Evolutionary conservation across 176 grass and related monocot species (phyloP), one percentile per base, ranked within the genome.

Genomic region (Cenchrus fungigraminus): DNA sequence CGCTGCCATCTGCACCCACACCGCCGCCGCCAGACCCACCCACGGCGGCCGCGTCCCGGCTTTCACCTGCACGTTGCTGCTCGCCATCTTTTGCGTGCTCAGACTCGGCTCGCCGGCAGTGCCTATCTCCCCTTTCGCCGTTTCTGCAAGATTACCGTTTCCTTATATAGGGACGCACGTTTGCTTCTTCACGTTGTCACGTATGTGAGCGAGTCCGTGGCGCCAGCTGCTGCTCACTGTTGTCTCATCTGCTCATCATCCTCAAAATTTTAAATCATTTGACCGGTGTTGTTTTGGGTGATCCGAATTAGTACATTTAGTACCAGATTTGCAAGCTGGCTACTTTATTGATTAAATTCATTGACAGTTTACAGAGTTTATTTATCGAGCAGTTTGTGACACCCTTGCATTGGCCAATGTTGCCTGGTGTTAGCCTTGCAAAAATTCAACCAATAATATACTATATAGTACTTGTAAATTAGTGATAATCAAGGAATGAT

Each of bases 1-100:
- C 5, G 90, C 93, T 2, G 87, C 87, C 78, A 95, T 88, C 88
- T 88, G 87, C 61, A 88, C 90, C 93, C 90, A 92, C 46, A 80
- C 90, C 17, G 93, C 90, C 31, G 93, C 90, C 40, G 87, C 90
- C 34, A 95, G 79, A 15, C 93, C 93, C 65, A 95, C 82, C 93
- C 93, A 95, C 12, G 93, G 90, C 31, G 90, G 93, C 82, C 93
- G 84, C 42, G 85, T 88, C 53, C 90, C 90, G 37, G 45, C 81
- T 85, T 92, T 92, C 82, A 92, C 64, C 79, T 63, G 54, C 72
- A 74, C 58, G 46, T 47, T 73, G 29, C 55, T 12, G 65, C 34
- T 83, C 68, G 80, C 80, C 80, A 83, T 83, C 8, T 64, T 31
- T 31, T 8, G 53, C 15, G 2, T 22, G 54, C 28, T 3, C 49